Percentiles rank a stretch among this genome's conserved stretches.
These are phyloP conservation scores for Hypoxylon cercidicola DNA, from an alignment of 495 filamentous ascomycete species.

Conservation along the genomic window DNA sequence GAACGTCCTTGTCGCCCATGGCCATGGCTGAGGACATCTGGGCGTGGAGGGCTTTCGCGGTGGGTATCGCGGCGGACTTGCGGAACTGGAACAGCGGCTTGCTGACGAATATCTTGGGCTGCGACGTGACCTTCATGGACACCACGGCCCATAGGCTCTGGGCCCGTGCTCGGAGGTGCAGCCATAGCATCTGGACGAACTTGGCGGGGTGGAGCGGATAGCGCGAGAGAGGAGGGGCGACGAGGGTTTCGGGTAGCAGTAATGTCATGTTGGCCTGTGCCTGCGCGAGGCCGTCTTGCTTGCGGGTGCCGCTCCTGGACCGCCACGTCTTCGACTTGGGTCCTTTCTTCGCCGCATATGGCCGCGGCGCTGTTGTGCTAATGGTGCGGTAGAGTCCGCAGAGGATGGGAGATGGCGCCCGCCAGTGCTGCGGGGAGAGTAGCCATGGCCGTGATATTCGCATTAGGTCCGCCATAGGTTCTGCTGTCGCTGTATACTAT, in stretches of 20 bases:
- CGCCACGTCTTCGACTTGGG: not conserved
- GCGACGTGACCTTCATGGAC: conserved; percentile 40
- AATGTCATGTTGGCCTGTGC: conserved; percentile 16
- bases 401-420: conserved; percentile 7
- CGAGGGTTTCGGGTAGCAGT: conserved; percentile 36
- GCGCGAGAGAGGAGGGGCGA: conserved; percentile 40
- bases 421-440: conserved; percentile 8
- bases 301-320: not conserved
- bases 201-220: conserved; percentile 37
- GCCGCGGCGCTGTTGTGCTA: conserved; percentile 15
- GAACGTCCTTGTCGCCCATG: conserved; percentile 64
- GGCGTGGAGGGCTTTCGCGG: conserved; percentile 69
- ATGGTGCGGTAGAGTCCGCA: conserved; percentile 9
- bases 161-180: conserved; percentile 23
- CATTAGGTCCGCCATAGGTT: conserved; percentile 31
- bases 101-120: conserved; percentile 38
- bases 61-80: conserved; percentile 54
- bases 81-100: conserved; percentile 51
- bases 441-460: conserved; percentile 32
- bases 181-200: conserved; percentile 38
- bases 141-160: conserved; percentile 12
- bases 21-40: conserved; percentile 80
- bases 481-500: not conserved
- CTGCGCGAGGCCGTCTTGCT: not conserved
- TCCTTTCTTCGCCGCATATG: conserved; percentile 7